These are phyloP conservation scores for Pezicula neosporulosa DNA, from an alignment of 2,329 filamentous ascomycete genomes.

Conservation along the genomic window DNA sequence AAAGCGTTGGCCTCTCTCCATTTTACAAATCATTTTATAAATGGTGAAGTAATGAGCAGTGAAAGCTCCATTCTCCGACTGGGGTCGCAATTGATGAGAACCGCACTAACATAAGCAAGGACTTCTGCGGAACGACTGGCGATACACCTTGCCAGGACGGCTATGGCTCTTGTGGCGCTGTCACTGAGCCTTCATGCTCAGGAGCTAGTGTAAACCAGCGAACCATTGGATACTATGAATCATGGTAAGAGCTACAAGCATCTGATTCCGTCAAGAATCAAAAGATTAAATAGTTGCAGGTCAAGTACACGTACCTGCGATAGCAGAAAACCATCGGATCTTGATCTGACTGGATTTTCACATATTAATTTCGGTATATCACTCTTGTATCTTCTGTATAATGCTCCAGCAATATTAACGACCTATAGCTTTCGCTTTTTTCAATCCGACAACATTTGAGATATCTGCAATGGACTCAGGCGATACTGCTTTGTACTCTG, in stretches of 20 bases:
- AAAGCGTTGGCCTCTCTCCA: not conserved
- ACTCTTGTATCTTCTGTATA: not conserved
- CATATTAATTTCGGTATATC: conserved; percentile 9
- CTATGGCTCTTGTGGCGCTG: conserved; percentile 1
- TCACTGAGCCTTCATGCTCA: conserved; percentile 5
- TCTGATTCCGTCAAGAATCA: conserved; percentile 8
- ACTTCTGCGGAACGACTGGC: not conserved
- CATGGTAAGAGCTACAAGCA: conserved; percentile 18
- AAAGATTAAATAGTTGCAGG: not conserved
- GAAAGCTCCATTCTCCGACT: not conserved
- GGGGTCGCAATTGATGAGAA: not conserved
- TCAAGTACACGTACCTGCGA: conserved; percentile 8
- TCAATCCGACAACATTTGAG: conserved; percentile 32
- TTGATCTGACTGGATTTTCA: conserved; percentile 22
- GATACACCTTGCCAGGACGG: not conserved
- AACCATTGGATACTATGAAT: conserved; percentile 34
- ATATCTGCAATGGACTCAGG: conserved; percentile 22
- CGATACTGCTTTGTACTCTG: conserved; percentile 4
- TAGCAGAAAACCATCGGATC: not conserved
- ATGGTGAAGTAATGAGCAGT: not conserved
- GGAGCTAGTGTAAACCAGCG: conserved; percentile 6
- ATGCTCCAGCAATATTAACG: not conserved
- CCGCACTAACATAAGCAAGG: not conserved
- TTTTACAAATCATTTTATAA: too few relatives aligned
- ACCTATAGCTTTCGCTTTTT: conserved; percentile 38